phyloP scores from a whole-genome alignment of 1,284 basidiomycete genomes.

The Spongiforma sp. region DNA sequence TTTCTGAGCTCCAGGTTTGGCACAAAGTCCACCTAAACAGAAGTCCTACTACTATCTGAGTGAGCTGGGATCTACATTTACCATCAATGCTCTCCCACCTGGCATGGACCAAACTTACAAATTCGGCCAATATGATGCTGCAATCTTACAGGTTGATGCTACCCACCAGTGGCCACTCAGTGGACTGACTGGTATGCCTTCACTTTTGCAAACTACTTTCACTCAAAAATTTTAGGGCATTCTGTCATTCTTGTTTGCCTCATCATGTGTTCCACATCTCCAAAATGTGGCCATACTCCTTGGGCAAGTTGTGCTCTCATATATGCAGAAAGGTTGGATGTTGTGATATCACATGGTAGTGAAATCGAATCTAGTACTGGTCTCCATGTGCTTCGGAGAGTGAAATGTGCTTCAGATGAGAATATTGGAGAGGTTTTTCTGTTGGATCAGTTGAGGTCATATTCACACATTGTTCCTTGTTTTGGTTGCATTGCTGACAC shows the following conservation, averaged over 20 bases:
- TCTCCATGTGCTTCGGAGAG: constrained; percentile 14
- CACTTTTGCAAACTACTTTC: not conserved
- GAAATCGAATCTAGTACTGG: not conserved
- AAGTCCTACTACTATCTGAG: not conserved
- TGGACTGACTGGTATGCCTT: constrained; percentile 29
- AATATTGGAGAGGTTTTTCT: constrained; percentile 24
- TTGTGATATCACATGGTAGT: constrained; percentile 7
- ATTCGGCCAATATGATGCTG: constrained; percentile 28
- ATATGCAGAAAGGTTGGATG: constrained; percentile 29
- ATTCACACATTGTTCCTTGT: constrained; percentile 18
- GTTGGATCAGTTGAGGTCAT: constrained; percentile 23
- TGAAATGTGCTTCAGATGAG: constrained; percentile 25
- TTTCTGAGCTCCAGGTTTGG: constrained; percentile 2
- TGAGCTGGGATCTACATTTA: not conserved
- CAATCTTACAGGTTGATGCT: constrained; percentile 27
- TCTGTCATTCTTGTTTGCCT: constrained; percentile 28
- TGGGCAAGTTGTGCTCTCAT: constrained; percentile 10
- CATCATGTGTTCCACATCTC: constrained; percentile 29
- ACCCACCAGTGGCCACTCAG: constrained; percentile 26
- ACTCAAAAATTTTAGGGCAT: constrained; percentile 23
- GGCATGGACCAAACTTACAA: constrained; percentile 12
- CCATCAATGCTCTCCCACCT: not conserved
- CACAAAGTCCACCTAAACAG: constrained; percentile 12
- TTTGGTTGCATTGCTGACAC: constrained; percentile 6
- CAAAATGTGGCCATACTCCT: not conserved